Conservation (phyloP, 139 green algal species). For the Dunaliella primolecta region DNA sequence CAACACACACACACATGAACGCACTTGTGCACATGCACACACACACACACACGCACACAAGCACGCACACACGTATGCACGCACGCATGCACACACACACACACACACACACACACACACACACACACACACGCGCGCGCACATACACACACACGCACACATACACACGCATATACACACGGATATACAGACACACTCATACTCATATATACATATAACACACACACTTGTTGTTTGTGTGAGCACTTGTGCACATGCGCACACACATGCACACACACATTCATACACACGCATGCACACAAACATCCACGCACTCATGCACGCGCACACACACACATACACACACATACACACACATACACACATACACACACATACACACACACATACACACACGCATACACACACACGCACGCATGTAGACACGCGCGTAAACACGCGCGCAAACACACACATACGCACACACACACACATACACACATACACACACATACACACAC, state of each 20-base stretch:
- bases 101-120: too few species aligned
- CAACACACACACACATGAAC: too few species aligned
- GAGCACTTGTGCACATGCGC: slow-evolving; percentile 1
- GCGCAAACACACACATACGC: slow-evolving; percentile 13
- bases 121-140: too few species aligned
- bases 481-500: not conserved
- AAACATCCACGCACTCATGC: slow-evolving; percentile 8
- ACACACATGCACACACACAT: slow-evolving; percentile 12
- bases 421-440: slow-evolving; percentile 10
- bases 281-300: slow-evolving; percentile 9
- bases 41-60: too few species aligned
- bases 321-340: slow-evolving; percentile 11
- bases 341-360: slow-evolving; percentile 16
- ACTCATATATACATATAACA: too few species aligned
- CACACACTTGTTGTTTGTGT: not conserved
- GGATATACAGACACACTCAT: too few species aligned
- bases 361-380: slow-evolving; percentile 18
- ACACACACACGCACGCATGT: slow-evolving; percentile 8
- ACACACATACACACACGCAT: slow-evolving; percentile 17
- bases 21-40: too few species aligned
- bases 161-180: too few species aligned
- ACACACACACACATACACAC: slow-evolving; percentile 18
- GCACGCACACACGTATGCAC: too few species aligned
- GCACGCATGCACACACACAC: too few species aligned
- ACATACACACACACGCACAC: too few species aligned